Evolutionary conservation across 2,329 filamentous ascomycete genomes (phyloP).

Genomic region (Clathrospora elynae): DNA sequence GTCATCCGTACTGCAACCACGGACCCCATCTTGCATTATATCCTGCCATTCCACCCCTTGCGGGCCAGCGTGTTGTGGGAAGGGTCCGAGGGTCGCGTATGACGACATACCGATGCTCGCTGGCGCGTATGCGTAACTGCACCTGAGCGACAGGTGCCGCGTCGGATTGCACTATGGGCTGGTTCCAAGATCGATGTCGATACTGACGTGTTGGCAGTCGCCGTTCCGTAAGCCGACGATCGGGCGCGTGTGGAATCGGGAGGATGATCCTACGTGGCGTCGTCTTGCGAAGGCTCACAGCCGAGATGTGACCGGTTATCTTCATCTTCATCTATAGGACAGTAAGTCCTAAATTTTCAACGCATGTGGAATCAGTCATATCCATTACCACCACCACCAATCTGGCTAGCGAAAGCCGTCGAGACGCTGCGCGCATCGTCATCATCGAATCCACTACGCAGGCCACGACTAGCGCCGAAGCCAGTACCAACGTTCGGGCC

Average conservation of each 20-base stretch:
- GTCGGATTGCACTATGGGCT: constrained; percentile 6
- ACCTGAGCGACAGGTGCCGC: not conserved
- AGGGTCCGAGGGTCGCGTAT: not conserved
- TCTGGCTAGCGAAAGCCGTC: constrained; percentile 94
- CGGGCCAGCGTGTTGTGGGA: not conserved
- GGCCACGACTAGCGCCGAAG: constrained; percentile 52
- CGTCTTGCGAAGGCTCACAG: constrained; percentile 15
- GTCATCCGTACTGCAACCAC: constrained; percentile 1
- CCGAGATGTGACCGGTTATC: constrained; percentile 15
- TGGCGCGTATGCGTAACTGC: constrained; percentile 1
- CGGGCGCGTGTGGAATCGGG: constrained; percentile 2
- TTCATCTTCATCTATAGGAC: constrained; percentile 8
- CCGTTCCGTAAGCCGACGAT: constrained; percentile 6
- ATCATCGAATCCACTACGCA: constrained; percentile 61
- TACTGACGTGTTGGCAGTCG: constrained; percentile 14
- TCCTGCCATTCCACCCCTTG: not conserved
- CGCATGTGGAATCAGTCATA: constrained; percentile 59
- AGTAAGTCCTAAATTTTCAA: constrained; percentile 2
- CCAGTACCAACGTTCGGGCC: constrained; percentile 51
- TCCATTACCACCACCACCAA: constrained; percentile 73
- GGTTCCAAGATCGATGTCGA: constrained; percentile 14
- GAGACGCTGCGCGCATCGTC: constrained; percentile 96
- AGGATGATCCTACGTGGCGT: constrained; percentile 3
- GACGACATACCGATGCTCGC: not conserved
- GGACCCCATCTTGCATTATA: not conserved